These are phyloP conservation scores for Xerocomellus amylosporus DNA, from an alignment of 768 basidiomycete species.

Conservation along the genomic window DNA sequence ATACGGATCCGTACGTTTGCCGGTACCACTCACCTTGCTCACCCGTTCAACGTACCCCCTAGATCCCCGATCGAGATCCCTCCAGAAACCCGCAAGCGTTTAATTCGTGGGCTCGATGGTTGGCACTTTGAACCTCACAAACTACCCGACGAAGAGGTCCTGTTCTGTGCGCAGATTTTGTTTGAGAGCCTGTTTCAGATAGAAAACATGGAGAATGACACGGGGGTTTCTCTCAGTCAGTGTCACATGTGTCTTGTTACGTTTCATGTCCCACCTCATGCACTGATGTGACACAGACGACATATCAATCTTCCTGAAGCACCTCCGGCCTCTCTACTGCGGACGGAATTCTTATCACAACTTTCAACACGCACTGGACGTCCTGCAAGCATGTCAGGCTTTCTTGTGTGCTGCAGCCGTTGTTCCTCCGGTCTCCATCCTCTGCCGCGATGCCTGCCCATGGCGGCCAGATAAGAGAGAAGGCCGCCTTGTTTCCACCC, in stretches of 20 bases:
- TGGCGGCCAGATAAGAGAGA: constrained; percentile 41
- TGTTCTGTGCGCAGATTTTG: constrained; percentile 76
- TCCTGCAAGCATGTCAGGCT: constrained; percentile 87
- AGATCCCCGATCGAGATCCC: constrained; percentile 51
- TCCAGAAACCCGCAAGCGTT: constrained; percentile 49
- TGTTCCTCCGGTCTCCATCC: constrained; percentile 72
- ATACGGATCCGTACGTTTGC: constrained; percentile 25
- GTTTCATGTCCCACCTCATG: constrained; percentile 20
- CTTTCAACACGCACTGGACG: constrained; percentile 95
- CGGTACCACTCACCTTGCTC: not conserved
- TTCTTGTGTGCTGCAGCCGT: constrained; percentile 78
- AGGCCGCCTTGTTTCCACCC: constrained; percentile 36
- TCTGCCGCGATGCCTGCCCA: constrained; percentile 38
- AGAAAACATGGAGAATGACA: constrained; percentile 63
- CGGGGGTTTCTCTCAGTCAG: constrained; percentile 59
- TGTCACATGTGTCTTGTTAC: constrained; percentile 24
- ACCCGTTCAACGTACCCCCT: constrained; percentile 16
- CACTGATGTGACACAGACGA: constrained; percentile 47
- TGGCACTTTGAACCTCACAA: constrained; percentile 93
- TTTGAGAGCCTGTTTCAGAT: constrained; percentile 85
- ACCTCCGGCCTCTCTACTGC: constrained; percentile 90
- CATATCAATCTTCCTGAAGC: constrained; percentile 75
- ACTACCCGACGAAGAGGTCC: constrained; percentile 77
- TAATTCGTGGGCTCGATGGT: constrained; percentile 65
- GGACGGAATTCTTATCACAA: constrained; percentile 95